A percentile compares a stretch with the other conserved stretches of the same genome.
phyloP scores from a whole-genome alignment of 768 basidiomycete genomes.

The Kondoa subrosea region DNA sequence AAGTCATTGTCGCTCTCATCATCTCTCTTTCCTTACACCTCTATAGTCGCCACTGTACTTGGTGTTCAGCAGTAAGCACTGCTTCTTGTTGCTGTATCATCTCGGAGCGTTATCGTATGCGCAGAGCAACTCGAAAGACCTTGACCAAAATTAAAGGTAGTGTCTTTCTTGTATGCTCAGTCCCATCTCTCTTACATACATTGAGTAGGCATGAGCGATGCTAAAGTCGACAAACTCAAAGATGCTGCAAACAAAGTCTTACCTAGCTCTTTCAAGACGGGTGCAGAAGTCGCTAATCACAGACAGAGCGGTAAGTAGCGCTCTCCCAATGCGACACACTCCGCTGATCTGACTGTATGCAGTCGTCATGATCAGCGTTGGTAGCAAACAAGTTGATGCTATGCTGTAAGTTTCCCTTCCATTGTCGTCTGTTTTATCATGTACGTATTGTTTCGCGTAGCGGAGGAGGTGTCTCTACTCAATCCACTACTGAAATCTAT shows the following conservation, averaged over 20 bases:
- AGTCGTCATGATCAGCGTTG: background rate
- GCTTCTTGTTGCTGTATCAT: background rate
- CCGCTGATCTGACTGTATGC: background rate
- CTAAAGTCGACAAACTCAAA: conserved; percentile 87
- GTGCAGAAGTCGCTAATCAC: conserved; percentile 68
- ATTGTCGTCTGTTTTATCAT: background rate
- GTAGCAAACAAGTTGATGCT: background rate
- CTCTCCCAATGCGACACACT: conserved; percentile 35
- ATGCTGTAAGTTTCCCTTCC: background rate
- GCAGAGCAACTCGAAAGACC: conserved; percentile 77
- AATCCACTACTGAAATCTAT: conserved; percentile 90
- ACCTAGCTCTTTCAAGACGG: conserved; percentile 85
- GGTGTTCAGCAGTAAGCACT: conserved; percentile 16
- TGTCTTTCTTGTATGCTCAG: background rate
- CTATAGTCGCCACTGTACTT: conserved; percentile 28
- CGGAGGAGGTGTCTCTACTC: conserved; percentile 64
- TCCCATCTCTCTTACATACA: background rate
- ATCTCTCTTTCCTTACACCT: too few species aligned
- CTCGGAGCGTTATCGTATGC: conserved; percentile 58
- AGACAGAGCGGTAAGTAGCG: conserved; percentile 42
- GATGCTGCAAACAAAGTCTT: conserved; percentile 62
- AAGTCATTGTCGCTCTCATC: too few species aligned
- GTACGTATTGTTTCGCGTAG: conserved; percentile 1
- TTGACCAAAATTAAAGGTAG: conserved; percentile 80
- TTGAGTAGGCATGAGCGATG: conserved; percentile 86